phyloP scores from a whole-genome alignment of 148 eudicot species.

The Rheum nobile region DNA sequence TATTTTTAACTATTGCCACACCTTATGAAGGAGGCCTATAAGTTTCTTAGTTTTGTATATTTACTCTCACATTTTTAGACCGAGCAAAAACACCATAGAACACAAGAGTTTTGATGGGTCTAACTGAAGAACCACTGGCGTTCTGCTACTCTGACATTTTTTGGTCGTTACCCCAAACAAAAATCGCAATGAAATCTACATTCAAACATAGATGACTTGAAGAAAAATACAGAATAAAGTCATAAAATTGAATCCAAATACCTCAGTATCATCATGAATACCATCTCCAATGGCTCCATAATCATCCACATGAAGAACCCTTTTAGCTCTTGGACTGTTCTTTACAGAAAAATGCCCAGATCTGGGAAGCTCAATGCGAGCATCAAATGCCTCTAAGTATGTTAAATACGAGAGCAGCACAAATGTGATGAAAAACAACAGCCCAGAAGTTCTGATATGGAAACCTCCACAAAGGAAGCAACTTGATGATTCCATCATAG shows the following conservation, averaged over 20 bases:
- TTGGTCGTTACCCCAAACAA: neutral
- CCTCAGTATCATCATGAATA: constrained; percentile 52
- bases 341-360: constrained; percentile 14
- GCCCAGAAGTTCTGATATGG: neutral
- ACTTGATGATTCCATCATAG: constrained; percentile 1
- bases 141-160: neutral
- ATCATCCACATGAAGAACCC: constrained; percentile 20
- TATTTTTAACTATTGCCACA: neutral
- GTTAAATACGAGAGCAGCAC: constrained; percentile 12
- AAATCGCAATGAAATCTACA: neutral
- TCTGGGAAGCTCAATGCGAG: constrained; percentile 31
- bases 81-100: neutral
- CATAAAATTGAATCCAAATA: constrained; percentile 1
- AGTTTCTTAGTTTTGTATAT: neutral
- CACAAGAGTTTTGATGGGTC: neutral
- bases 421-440: constrained; percentile 1
- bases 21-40: neutral
- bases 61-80: neutral
- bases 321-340: constrained; percentile 7
- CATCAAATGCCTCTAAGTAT: constrained; percentile 25
- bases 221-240: neutral
- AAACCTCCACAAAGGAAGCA: neutral
- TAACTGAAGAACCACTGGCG: neutral
- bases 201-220: neutral
- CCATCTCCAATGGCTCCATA: constrained; percentile 54